These are phyloP conservation scores for Aspergillus clavatus DNA, from an alignment of 2,329 filamentous ascomycete genomes.

Conservation along the genomic window DNA sequence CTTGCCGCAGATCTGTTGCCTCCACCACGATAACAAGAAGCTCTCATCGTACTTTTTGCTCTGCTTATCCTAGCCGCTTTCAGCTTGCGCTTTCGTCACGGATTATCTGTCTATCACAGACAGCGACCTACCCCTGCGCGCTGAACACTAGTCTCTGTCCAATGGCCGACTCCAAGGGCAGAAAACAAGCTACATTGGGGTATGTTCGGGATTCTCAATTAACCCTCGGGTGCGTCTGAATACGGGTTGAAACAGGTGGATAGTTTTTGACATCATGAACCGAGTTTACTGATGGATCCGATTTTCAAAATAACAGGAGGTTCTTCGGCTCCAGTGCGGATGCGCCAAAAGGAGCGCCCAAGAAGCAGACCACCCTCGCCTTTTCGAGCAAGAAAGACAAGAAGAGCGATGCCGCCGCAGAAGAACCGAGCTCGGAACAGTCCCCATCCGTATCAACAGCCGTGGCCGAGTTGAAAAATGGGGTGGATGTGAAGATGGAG, in stretches of 20 bases:
- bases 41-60: neutral
- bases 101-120: neutral
- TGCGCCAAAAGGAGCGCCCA: constrained; percentile 49
- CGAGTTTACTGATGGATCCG: constrained; percentile 4
- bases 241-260: neutral
- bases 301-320: constrained; percentile 56
- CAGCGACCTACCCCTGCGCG: neutral
- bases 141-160: neutral
- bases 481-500: constrained; percentile 9
- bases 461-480: constrained; percentile 8
- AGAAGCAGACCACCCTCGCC: constrained; percentile 72
- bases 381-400: constrained; percentile 59
- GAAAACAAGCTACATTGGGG: constrained; percentile 79
- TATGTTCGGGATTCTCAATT: constrained; percentile 73
- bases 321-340: constrained; percentile 72
- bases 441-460: neutral
- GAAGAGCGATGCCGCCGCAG: constrained; percentile 25
- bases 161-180: constrained; percentile 19
- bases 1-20: constrained; percentile 9
- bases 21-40: constrained; percentile 3
- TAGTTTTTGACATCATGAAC: neutral
- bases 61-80: neutral
- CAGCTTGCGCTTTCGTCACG: neutral
- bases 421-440: constrained; percentile 23
- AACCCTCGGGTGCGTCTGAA: constrained; percentile 62